Evolutionary conservation across 495 filamentous ascomycete genomes (phyloP).

Genomic region (Wilcoxina mikolae): DNA sequence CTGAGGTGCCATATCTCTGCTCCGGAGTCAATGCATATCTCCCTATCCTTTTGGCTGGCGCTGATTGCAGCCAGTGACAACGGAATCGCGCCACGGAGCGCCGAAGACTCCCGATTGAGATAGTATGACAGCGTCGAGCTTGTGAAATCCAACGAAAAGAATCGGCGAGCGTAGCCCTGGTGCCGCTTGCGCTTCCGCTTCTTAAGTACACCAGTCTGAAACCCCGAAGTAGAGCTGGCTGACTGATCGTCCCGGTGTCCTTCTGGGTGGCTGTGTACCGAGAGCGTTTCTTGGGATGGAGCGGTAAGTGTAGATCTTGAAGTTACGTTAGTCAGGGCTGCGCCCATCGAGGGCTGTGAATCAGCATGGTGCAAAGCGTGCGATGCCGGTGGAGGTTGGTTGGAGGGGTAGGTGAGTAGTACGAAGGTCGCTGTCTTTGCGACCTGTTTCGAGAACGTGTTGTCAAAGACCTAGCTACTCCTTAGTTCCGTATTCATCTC

Average conservation of each 20-base stretch:
- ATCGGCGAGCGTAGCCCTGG: conserved; percentile 82
- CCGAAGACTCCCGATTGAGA: conserved; percentile 77
- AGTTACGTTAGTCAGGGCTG: conserved; percentile 27
- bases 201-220: conserved; percentile 66
- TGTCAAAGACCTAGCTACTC: conserved; percentile 57
- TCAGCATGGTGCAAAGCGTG: conserved; percentile 49
- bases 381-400: conserved; percentile 62
- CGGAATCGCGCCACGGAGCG: conserved; percentile 80
- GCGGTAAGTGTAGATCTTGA: conserved; percentile 5
- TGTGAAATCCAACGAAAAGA: conserved; percentile 86
- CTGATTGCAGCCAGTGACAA: conserved; percentile 79
- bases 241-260: conserved; percentile 25
- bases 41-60: conserved; percentile 67
- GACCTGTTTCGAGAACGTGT: conserved; percentile 91
- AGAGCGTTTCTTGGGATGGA: conserved; percentile 40
- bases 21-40: conserved; percentile 93
- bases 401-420: conserved; percentile 79
- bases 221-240: conserved; percentile 32
- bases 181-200: conserved; percentile 86
- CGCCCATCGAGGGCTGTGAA: conserved; percentile 23
- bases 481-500: not conserved
- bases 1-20: conserved; percentile 96
- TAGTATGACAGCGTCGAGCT: conserved; percentile 91
- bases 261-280: conserved; percentile 33
- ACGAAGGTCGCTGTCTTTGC: conserved; percentile 92